Base-by-base conservation (phyloP, 192 early-diverging fungal species). In the Backusella tuberculispora region DNA sequence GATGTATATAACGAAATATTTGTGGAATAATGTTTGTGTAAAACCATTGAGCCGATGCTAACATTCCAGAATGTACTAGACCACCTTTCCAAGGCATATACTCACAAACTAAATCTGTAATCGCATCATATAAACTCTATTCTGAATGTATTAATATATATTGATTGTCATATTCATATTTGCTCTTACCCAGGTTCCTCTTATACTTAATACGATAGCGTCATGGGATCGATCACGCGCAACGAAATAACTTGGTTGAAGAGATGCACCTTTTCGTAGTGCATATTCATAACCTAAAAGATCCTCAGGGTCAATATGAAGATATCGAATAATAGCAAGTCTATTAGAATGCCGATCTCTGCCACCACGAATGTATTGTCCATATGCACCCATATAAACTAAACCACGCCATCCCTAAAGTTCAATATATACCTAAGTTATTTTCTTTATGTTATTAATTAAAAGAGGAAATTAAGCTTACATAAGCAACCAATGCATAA, bases 81-180 rank as follows among this genome's bases (percentile, higher is more conserved):
- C 93, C 93, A 29, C 89, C 92, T 70, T 90, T 88, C 92, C 91
- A 93, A 46, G 88, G 90, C 47, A 84, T 82, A 72, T 94, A 94
- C 69, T 90, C 90, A 71, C 92, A 94, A 1, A 89, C 89, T 21
- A 94, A 74, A 76, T 94, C 93, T 1, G 92, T 92, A 41, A 94
- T 80, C 3, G 91, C 88, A 71, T 94, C 93, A 75, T 90, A 88
- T 1, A 87, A 80, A 45, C 90, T 92, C 86, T 87, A 66, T 26
- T 65, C 29, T 34, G 2, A 26, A 13, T 26, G 14, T 69, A 15
- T 14, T 5, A 47, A 24, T 46, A 10, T 19, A 29, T 47, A 10
- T 6, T 26, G 24, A 21, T 44, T 45, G 37, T 46, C 29, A 34
- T 34, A 34, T 34, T 34, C 29, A 34, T 34, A 34, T 0, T 34